Conservation (phyloP, 2,329 filamentous ascomycete genomes). For the Ophiosphaerella korrae region DNA sequence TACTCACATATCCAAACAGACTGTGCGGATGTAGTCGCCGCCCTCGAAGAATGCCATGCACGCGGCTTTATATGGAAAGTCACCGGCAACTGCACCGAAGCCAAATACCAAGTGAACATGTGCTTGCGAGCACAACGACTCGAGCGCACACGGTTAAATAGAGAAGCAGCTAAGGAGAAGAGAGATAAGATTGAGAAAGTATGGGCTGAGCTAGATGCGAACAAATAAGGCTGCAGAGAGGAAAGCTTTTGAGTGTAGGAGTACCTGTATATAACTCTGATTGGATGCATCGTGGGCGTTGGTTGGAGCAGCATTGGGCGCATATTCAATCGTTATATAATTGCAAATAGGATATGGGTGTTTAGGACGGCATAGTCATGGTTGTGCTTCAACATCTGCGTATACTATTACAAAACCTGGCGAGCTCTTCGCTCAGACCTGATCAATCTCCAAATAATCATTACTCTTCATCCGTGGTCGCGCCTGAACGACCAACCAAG, state of each 20-base stretch:
- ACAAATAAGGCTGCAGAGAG: constrained; percentile 50
- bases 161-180: constrained; percentile 70
- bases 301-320: neutral
- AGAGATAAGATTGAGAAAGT: constrained; percentile 74
- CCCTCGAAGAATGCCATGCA: constrained; percentile 94
- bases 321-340: neutral
- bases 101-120: constrained; percentile 81
- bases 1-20: constrained; percentile 57
- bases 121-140: constrained; percentile 82
- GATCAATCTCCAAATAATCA: constrained; percentile 8
- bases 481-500: constrained; percentile 27
- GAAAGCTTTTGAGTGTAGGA: neutral
- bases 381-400: neutral
- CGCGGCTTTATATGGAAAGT: constrained; percentile 91
- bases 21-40: constrained; percentile 91
- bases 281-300: neutral
- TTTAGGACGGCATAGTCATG: neutral
- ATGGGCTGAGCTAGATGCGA: constrained; percentile 79
- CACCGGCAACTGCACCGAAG: constrained; percentile 84
- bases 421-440: constrained; percentile 5
- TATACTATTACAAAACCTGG: constrained; percentile 7
- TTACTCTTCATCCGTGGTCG: constrained; percentile 36
- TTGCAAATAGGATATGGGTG: neutral
- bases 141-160: constrained; percentile 78
- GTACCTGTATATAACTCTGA: neutral